A percentile compares a stretch with the other conserved stretches of the same genome.
Evolutionary conservation across 2,329 filamentous ascomycete genomes (phyloP).

Genomic region (Monosporascus sp.): DNA sequence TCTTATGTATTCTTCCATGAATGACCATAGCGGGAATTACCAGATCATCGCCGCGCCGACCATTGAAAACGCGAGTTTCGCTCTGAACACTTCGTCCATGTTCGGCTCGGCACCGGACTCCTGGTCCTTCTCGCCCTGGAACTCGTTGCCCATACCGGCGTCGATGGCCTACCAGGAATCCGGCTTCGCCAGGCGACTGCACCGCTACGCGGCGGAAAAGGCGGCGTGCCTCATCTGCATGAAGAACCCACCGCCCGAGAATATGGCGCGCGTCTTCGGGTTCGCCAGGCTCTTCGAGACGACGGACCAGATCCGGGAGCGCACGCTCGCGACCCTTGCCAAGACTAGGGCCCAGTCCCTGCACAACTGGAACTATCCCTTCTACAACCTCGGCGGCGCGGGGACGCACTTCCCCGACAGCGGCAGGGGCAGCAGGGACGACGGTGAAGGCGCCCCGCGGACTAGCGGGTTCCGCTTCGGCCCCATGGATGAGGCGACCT

Average conservation of each 20-base stretch:
- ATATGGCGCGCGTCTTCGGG: conserved; percentile 58
- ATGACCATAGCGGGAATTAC: conserved; percentile 26
- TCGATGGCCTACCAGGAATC: conserved; percentile 60
- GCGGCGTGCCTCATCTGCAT: conserved; percentile 54
- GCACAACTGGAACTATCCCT: conserved; percentile 55
- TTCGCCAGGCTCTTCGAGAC: conserved; percentile 62
- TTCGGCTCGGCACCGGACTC: conserved; percentile 19
- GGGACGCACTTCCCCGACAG: conserved; percentile 57
- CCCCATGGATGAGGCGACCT: conserved; percentile 39
- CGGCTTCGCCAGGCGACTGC: conserved; percentile 66
- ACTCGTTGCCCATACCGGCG: conserved; percentile 37
- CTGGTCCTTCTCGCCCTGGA: conserved; percentile 28
- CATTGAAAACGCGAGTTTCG: conserved; percentile 50
- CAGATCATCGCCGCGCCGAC: conserved; percentile 49
- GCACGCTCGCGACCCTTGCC: conserved; percentile 31
- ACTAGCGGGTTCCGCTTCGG: conserved; percentile 37
- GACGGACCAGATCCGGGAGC: conserved; percentile 40
- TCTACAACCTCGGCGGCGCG: conserved; percentile 61
- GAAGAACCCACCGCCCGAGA: conserved; percentile 41
- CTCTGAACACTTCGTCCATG: conserved; percentile 31
- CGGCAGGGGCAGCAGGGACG: conserved; percentile 15
- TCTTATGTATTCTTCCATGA: neutral
- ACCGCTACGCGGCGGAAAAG: conserved; percentile 59
- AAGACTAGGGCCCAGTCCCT: conserved; percentile 39
- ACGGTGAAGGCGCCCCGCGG: conserved; percentile 20